Percentiles rank a stretch among this genome's conserved stretches.
phyloP scores from a whole-genome alignment of 169 alveolate genomes.

The Toxoplasma gondii region DNA sequence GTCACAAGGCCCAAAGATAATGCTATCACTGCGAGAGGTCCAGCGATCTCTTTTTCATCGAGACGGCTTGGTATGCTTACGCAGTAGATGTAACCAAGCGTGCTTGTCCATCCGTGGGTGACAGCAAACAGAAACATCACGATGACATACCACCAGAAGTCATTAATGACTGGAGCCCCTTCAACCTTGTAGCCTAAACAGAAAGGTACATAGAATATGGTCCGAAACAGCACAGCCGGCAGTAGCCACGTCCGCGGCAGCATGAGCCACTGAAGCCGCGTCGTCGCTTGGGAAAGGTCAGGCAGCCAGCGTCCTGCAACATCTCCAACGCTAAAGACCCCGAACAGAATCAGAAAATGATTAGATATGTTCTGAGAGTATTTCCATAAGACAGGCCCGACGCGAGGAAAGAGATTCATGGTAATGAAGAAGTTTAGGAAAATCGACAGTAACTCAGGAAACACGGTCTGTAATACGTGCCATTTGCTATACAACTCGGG shows the following conservation, averaged over 20 bases:
- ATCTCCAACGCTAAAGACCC: conserved; percentile 50
- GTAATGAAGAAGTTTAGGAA: conserved; percentile 55
- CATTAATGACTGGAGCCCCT: conserved; percentile 44
- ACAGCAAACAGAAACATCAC: conserved; percentile 38
- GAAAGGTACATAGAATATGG: conserved; percentile 51
- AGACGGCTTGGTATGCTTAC: neutral
- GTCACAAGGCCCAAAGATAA: conserved; percentile 31
- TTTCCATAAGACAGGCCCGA: conserved; percentile 57
- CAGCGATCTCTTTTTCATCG: neutral
- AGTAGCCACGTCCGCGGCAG: conserved; percentile 50
- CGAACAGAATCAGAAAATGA: conserved; percentile 42
- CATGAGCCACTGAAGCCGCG: conserved; percentile 17
- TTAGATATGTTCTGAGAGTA: conserved; percentile 34
- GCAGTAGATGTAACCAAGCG: conserved; percentile 46
- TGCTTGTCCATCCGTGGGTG: conserved; percentile 63
- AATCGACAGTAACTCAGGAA: conserved; percentile 23
- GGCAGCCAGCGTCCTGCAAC: conserved; percentile 51
- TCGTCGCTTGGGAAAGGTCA: neutral
- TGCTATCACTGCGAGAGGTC: conserved; percentile 46
- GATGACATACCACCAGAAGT: conserved; percentile 41
- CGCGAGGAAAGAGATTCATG: conserved; percentile 39
- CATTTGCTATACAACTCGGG: neutral
- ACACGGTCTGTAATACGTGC: neutral
- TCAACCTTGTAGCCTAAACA: conserved; percentile 45
- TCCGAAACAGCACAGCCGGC: conserved; percentile 26